These are phyloP conservation scores for Juglanconis sp. DNA, from an alignment of 2,329 filamentous ascomycete species.

Conservation along the genomic window DNA sequence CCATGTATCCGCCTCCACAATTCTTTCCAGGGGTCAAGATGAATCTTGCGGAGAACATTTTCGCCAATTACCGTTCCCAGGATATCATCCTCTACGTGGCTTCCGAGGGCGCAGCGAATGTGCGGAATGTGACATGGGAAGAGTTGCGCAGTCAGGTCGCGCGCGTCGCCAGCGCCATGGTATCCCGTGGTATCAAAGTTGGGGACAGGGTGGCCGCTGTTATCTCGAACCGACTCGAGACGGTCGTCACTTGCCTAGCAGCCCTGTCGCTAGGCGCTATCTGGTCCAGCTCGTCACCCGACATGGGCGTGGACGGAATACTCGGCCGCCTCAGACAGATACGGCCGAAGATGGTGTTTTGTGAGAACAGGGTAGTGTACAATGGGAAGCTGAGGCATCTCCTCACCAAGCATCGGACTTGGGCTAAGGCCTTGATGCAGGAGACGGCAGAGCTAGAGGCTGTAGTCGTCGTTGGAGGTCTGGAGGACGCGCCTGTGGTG, in stretches of 20 bases:
- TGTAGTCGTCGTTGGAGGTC: neutral
- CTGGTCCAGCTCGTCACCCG: conserved; percentile 17
- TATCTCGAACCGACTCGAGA: conserved; percentile 14
- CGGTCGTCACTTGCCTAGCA: conserved; percentile 15
- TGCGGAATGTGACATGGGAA: conserved; percentile 4
- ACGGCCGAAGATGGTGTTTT: conserved; percentile 14
- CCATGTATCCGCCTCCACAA: neutral
- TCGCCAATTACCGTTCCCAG: neutral
- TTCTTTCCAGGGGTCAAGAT: neutral
- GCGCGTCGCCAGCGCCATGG: neutral
- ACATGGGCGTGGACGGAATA: conserved; percentile 16
- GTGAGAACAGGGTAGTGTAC: conserved; percentile 11
- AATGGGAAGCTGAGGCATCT: conserved; percentile 11
- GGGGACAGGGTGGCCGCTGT: conserved; percentile 14
- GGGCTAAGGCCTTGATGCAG: conserved; percentile 2
- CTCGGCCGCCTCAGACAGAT: conserved; percentile 18
- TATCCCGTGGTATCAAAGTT: neutral
- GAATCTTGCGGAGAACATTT: neutral
- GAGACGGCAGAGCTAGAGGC: neutral
- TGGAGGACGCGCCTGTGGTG: neutral
- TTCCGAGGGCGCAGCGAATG: neutral
- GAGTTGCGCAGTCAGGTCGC: neutral
- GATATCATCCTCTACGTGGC: neutral
- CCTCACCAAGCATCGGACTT: neutral
- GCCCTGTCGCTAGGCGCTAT: conserved; percentile 14